phyloP scores from a whole-genome alignment of 805 yeast species.

The Hanseniaspora guilliermondii region DNA sequence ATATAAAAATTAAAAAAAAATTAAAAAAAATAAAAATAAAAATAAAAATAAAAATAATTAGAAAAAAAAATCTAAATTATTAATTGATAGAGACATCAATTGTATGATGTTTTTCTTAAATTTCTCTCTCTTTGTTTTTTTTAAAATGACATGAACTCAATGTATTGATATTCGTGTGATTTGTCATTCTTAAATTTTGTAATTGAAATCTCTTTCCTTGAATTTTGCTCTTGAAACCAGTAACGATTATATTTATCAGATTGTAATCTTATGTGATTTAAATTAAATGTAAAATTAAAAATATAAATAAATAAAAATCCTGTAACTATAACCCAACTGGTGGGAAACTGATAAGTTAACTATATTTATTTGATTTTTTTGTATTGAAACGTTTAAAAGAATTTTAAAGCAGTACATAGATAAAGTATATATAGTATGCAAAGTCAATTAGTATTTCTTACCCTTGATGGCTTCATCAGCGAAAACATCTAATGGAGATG shows the following conservation, averaged over 20 bases:
- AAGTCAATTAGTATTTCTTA: conserved; percentile 56
- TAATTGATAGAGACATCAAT: neutral
- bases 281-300: no score
- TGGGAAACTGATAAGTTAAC: no score
- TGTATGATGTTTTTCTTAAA: neutral
- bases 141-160: no score
- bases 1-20: conserved; percentile 13
- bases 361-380: neutral
- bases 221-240: no score
- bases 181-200: no score
- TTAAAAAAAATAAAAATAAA: neutral
- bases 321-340: no score
- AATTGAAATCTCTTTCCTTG: no score
- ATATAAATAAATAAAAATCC: neutral
- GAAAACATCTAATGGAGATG: conserved; percentile 92
- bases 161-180: no score
- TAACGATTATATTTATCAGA: no score
- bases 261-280: no score
- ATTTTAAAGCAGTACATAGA: neutral
- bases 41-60: neutral
- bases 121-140: no score
- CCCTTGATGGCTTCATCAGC: conserved; percentile 70
- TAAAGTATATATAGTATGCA: conserved; percentile 12
- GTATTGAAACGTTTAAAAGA: neutral
- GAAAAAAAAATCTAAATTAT: neutral